Percentiles rank a stretch among this genome's conserved stretches.
phyloP scores from a whole-genome alignment of 2,329 filamentous ascomycete species.

The Chaetothyriales sp. region DNA sequence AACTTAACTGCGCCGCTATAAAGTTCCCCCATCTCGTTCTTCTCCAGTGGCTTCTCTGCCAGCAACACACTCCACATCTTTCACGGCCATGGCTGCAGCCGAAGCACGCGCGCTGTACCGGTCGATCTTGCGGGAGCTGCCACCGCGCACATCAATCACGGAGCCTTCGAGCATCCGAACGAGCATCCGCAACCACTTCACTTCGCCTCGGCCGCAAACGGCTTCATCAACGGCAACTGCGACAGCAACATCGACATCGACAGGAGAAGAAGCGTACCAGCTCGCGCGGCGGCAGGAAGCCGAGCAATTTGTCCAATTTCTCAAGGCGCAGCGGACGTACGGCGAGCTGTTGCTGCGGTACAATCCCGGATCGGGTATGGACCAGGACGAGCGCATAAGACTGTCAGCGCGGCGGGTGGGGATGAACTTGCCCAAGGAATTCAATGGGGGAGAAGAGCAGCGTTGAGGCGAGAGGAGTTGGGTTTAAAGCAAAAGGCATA shows the following conservation, averaged over 20 bases:
- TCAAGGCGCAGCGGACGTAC: slow-evolving; percentile 75
- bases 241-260: neutral
- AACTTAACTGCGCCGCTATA: no score
- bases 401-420: slow-evolving; percentile 77
- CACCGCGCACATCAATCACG: slow-evolving; percentile 40
- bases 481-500: slow-evolving; percentile 6
- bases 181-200: slow-evolving; percentile 51
- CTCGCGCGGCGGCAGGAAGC: slow-evolving; percentile 35
- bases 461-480: slow-evolving; percentile 2
- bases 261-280: slow-evolving; percentile 7
- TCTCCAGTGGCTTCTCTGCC: no score
- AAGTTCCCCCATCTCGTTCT: no score
- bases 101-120: slow-evolving; percentile 69
- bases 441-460: slow-evolving; percentile 11
- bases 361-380: slow-evolving; percentile 82
- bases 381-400: slow-evolving; percentile 65
- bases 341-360: slow-evolving; percentile 72
- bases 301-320: slow-evolving; percentile 67
- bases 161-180: slow-evolving; percentile 51
- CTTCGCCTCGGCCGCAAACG: slow-evolving; percentile 17
- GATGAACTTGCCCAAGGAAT: slow-evolving; percentile 68
- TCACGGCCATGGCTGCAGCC: slow-evolving; percentile 21
- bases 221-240: slow-evolving; percentile 1
- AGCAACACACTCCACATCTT: neutral
- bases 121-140: slow-evolving; percentile 74